Conservation (phyloP, 2,329 filamentous ascomycete genomes). For the Madurella fahalii region DNA sequence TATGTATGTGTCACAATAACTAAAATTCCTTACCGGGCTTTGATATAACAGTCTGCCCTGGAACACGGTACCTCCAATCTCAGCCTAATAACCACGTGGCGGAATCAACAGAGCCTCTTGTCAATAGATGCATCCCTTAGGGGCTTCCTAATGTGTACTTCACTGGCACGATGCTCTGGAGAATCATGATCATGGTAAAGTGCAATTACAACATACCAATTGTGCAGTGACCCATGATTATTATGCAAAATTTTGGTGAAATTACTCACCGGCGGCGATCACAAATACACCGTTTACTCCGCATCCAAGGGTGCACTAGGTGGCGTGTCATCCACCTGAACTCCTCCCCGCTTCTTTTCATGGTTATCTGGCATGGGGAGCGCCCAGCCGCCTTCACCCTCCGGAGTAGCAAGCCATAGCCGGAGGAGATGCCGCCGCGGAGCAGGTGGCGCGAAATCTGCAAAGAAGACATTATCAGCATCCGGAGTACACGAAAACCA, state of each 20-base stretch:
- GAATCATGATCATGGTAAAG: no score
- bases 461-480: neutral
- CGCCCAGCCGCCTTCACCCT: constrained; percentile 79
- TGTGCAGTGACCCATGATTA: no score
- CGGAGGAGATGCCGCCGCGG: constrained; percentile 76
- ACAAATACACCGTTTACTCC: constrained; percentile 48
- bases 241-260: neutral
- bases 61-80: no score
- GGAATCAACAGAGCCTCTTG: no score
- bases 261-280: neutral
- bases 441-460: constrained; percentile 56
- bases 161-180: no score
- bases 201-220: no score
- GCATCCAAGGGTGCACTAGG: constrained; percentile 74
- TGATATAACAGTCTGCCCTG: no score
- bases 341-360: constrained; percentile 83
- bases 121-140: no score
- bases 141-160: no score
- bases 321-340: constrained; percentile 78
- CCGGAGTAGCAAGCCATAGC: constrained; percentile 78
- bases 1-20: no score
- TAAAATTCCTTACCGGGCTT: no score
- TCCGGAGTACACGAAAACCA: neutral
- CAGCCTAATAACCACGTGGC: no score
- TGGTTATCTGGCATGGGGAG: constrained; percentile 76